Base-by-base conservation (phyloP, 2,329 filamentous ascomycete genomes). In the Colletotrichum salicis region DNA sequence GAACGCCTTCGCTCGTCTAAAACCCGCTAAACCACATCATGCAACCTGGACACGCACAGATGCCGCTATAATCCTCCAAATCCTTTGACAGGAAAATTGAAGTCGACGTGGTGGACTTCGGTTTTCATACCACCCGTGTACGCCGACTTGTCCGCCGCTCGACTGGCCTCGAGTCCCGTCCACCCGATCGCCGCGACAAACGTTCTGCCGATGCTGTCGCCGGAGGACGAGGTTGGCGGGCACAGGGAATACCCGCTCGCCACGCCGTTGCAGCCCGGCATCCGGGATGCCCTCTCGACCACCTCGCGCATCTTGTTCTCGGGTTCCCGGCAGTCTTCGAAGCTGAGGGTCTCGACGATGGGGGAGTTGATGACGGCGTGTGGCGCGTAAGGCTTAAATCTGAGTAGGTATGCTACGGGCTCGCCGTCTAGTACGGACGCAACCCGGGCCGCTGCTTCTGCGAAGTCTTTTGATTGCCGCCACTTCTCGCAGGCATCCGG, bases 281-380 rank as follows among this genome's bases (percentile, higher is more conserved):
- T 54, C 64, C 55, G 54, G 27, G 68, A 74, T 41, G 74, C 76
- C n/a, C 72, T 71, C 58, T 75, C 72, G 10, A 78, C 66, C 19
- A 71, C 8, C 45, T 73, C 73, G 13, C 74, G 75, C 66, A 78
- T 73, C 31, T 67, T 70, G 8, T 76, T 74, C 79, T 86, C 77
- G 82, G 84, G 33, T 67, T 77, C 51, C 79, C 82, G 51, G 74
- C 76, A 65, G 82, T 86, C 60, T 79, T 86, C 64, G 80, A 85
- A 67, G 81, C 86, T 70, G 77, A 85, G 48, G 80, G 85, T 51
- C 79, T 88, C 52, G 27, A 79, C 76, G 55, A 78, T 72, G 19
- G 75, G 71, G 2, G 77, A 75, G 54, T 78, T 76, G 60, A 79
- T 77, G 58, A 78, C 74, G 54, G 76, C 76, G 22, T 76, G 75